Conservation (phyloP, 768 basidiomycete genomes). For the Leccinum uliginosum region DNA sequence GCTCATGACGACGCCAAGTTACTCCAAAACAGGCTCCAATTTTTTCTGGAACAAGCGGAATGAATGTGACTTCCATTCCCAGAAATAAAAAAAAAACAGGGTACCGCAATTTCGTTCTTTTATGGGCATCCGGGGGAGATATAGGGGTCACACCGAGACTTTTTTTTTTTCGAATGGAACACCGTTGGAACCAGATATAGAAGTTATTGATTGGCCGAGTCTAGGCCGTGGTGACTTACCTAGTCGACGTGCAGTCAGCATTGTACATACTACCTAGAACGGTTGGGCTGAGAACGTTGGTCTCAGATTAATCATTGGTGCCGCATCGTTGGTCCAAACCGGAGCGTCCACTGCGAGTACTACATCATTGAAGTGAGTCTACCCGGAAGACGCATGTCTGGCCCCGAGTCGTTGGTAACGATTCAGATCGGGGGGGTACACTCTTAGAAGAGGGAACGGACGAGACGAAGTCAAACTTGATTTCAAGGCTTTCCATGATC, state of each 20-base stretch:
- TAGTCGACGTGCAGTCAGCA: neutral
- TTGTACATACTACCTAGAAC: too few relatives aligned
- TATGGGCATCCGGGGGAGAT: neutral
- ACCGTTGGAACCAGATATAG: neutral
- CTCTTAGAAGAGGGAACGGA: neutral
- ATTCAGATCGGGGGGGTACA: too few relatives aligned
- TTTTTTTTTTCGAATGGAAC: neutral
- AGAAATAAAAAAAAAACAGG: neutral
- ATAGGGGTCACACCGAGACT: neutral
- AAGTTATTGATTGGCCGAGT: neutral
- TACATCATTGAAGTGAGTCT: too few relatives aligned
- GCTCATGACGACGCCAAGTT: neutral
- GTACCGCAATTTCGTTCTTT: neutral
- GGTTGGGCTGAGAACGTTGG: neutral
- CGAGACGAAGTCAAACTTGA: neutral
- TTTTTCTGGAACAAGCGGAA: conserved; percentile 12
- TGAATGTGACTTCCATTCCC: neutral
- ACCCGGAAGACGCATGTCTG: too few relatives aligned
- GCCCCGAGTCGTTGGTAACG: too few relatives aligned
- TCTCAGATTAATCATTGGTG: neutral
- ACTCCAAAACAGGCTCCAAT: neutral
- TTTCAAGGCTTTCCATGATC: neutral
- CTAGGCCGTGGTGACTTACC: neutral
- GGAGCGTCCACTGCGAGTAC: too few relatives aligned
- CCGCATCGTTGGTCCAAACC: too few relatives aligned